Evolutionary conservation across 2,329 filamentous ascomycete species (phyloP).

Genomic region (Golovinomyces cichoracearum): DNA sequence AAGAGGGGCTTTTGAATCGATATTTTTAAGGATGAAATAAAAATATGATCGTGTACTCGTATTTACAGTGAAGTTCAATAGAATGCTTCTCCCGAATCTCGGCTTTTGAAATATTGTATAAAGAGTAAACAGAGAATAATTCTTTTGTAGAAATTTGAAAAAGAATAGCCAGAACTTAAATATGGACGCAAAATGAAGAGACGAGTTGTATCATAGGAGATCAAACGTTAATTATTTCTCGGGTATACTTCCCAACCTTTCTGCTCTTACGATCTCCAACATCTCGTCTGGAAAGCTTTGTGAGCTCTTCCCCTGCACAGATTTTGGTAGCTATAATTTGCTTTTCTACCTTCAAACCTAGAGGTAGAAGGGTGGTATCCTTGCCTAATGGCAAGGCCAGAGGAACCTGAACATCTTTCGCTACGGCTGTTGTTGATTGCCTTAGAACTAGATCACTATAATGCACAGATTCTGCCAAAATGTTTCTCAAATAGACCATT

Average conservation of each 20-base stretch:
- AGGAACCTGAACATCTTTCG: constrained; percentile 13
- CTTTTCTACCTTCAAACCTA: constrained; percentile 40
- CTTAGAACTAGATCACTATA: constrained; percentile 22
- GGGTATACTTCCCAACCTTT: constrained; percentile 56
- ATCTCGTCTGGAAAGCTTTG: constrained; percentile 43
- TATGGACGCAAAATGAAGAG: background rate
- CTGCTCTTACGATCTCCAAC: constrained; percentile 53
- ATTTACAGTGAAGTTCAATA: too few relatives aligned
- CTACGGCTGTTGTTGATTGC: constrained; percentile 2
- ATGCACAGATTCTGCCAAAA: constrained; percentile 39
- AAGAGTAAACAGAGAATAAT: too few relatives aligned
- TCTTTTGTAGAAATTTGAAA: too few relatives aligned
- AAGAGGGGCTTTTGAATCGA: too few relatives aligned
- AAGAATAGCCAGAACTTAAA: too few relatives aligned
- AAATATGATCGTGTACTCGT: too few relatives aligned
- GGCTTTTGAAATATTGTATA: too few relatives aligned
- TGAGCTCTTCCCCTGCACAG: constrained; percentile 41
- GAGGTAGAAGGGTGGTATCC: constrained; percentile 15
- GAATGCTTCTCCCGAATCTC: too few relatives aligned
- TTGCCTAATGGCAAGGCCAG: constrained; percentile 21
- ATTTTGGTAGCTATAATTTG: constrained; percentile 30
- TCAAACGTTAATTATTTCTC: constrained; percentile 50
- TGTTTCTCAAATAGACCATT: constrained; percentile 34
- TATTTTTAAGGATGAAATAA: too few relatives aligned
- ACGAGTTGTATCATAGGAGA: constrained; percentile 9